Evolutionary conservation across 371 early-diverging fungal genomes (phyloP).

Genomic region (Mucor indicus): DNA sequence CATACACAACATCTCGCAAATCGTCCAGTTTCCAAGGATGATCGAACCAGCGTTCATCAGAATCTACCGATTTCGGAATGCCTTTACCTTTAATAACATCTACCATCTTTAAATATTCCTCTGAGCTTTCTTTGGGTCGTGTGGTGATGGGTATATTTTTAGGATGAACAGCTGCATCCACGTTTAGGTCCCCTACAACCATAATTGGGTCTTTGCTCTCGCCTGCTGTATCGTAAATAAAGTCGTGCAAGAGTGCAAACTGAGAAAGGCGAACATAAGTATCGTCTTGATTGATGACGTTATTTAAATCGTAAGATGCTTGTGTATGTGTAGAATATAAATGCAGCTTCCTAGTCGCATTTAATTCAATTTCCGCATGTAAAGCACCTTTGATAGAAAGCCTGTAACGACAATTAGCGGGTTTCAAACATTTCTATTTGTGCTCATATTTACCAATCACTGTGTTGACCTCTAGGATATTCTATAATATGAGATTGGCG

Average conservation of each 20-base stretch:
- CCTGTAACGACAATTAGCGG: constrained; percentile 27
- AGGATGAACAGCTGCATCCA: constrained; percentile 64
- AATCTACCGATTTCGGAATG: constrained; percentile 2
- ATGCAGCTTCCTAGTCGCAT: constrained; percentile 50
- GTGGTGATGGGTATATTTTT: constrained; percentile 22
- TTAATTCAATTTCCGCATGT: constrained; percentile 67
- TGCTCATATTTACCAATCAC: constrained; percentile 56
- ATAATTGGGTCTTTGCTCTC: constrained; percentile 48
- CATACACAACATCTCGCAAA: constrained; percentile 53
- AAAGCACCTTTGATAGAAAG: constrained; percentile 76
- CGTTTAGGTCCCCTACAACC: constrained; percentile 74
- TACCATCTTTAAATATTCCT: constrained; percentile 66
- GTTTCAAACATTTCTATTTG: background rate
- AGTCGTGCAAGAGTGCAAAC: constrained; percentile 58
- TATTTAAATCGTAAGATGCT: constrained; percentile 61
- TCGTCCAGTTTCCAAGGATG: constrained; percentile 23
- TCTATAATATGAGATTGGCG: constrained; percentile 50
- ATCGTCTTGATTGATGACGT: constrained; percentile 49
- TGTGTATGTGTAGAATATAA: constrained; percentile 86
- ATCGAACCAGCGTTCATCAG: constrained; percentile 13
- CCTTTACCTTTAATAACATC: constrained; percentile 60
- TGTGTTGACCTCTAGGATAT: constrained; percentile 67
- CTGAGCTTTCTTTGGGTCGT: constrained; percentile 34
- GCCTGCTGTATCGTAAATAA: constrained; percentile 50
- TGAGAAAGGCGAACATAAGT: constrained; percentile 61